Percentiles rank a stretch among this genome's conserved stretches.
Conservation (phyloP, 352 stramenopile species). For the Globisporangium mamillatum region DNA sequence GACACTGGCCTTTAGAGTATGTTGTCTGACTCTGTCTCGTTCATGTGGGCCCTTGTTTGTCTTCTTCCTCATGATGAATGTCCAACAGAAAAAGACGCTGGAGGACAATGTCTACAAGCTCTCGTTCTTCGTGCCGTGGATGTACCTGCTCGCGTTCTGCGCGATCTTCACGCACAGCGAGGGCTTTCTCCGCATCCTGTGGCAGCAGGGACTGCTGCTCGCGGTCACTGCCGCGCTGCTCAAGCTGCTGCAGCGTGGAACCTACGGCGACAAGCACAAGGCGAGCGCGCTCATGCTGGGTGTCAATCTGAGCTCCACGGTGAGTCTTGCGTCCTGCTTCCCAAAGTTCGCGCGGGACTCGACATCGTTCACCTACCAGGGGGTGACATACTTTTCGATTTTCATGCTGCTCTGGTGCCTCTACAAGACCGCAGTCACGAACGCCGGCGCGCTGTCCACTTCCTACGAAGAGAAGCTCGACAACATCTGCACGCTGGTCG, state of each 20-base stretch:
- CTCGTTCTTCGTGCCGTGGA: conserved; percentile 71
- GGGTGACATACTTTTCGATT: conserved; percentile 20
- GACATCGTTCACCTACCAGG: conserved; percentile 34
- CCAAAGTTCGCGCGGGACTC: conserved; percentile 24
- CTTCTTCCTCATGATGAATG: not conserved
- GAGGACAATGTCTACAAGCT: conserved; percentile 71
- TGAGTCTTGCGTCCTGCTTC: conserved; percentile 53
- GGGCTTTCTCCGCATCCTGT: conserved; percentile 33
- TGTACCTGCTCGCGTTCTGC: conserved; percentile 43
- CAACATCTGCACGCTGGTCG: conserved; percentile 69
- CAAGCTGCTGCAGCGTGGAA: conserved; percentile 53
- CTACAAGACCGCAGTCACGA: conserved; percentile 48
- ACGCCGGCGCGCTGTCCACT: conserved; percentile 65
- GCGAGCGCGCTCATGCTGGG: conserved; percentile 69
- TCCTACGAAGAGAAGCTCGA: conserved; percentile 62
- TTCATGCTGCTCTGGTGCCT: conserved; percentile 46
- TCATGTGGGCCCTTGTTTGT: not conserved
- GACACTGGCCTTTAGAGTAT: not conserved
- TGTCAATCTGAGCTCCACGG: conserved; percentile 70
- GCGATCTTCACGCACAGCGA: conserved; percentile 38
- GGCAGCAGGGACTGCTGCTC: conserved; percentile 36
- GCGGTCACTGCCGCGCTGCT: conserved; percentile 33
- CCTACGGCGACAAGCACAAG: conserved; percentile 77
- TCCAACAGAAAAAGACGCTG: conserved; percentile 46
- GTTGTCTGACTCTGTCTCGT: not conserved